Percentiles rank a stretch among this genome's conserved stretches.
These are phyloP conservation scores for Pisolithus microcarpus DNA, from an alignment of 768 basidiomycete species.

Conservation along the genomic window DNA sequence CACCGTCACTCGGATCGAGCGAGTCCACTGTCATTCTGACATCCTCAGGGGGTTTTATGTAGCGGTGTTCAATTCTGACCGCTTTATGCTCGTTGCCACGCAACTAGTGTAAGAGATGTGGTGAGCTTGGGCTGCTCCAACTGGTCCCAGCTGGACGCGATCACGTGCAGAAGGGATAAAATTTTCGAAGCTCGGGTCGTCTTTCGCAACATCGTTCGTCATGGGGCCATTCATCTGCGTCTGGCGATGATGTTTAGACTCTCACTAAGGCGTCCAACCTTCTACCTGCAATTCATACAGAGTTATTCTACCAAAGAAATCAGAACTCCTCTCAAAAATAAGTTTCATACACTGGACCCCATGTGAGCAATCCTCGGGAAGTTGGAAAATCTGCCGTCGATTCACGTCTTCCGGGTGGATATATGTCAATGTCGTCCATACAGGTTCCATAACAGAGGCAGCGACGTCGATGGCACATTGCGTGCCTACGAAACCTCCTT, in stretches of 20 bases:
- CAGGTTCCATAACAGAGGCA: slow-evolving; percentile 23
- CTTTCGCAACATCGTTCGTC: no score
- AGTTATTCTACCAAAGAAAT: slow-evolving; percentile 77
- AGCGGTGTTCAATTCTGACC: not conserved
- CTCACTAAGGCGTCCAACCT: slow-evolving; percentile 10
- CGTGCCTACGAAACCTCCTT: slow-evolving; percentile 80
- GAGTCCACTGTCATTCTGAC: no score
- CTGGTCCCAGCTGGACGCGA: not conserved
- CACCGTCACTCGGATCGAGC: not conserved
- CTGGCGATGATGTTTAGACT: no score
- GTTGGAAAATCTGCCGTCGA: slow-evolving; percentile 58
- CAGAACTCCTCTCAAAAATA: slow-evolving; percentile 74
- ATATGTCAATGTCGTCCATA: slow-evolving; percentile 46
- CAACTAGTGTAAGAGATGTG: no score
- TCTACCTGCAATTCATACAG: slow-evolving; percentile 54
- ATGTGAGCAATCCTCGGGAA: slow-evolving; percentile 23
- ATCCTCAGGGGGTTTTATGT: no score
- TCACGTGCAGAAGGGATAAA: not conserved
- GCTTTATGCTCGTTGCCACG: not conserved
- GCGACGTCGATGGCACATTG: slow-evolving; percentile 46
- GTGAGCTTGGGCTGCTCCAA: no score
- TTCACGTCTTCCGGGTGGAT: slow-evolving; percentile 81
- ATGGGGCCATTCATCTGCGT: no score
- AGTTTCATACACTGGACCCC: slow-evolving; percentile 48
- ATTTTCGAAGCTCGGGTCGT: not conserved